Evolutionary conservation across 2,329 filamentous ascomycete species (phyloP), one percentile per base, ranked within the genome.

Genomic region (Simplicillium aogashimaense): DNA sequence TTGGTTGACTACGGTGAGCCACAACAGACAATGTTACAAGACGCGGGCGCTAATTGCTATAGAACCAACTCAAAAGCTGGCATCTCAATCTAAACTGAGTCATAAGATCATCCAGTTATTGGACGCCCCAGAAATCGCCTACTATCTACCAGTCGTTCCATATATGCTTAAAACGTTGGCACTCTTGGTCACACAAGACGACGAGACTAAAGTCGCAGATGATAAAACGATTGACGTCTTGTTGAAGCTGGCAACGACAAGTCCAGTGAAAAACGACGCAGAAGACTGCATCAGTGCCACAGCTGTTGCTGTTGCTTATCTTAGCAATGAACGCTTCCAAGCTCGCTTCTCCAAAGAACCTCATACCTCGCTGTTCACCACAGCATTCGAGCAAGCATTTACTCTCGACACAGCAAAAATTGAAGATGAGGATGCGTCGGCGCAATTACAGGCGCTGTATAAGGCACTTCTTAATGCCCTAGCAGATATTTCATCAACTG

Each of bases 1-100:
- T 69, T 76, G 40, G 67, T 81, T 12, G 78, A 82, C 52, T 81
- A 78, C 51, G 74, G 76, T 80, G 53, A 58, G 66, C 7, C 7
- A 54, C 25, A 18, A 9, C 1, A 7, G 2, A 18, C 20, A 5
- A 25, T 9, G 6, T 25, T 25, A 25, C 9, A 25, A 25, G 20
- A 25, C 9, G 9, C 5, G 20, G 9, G 9, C 20, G 20, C 20
- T 25, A 25, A 25, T 25, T 25, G 45, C 2, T 14, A 14, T 40
- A 81, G 76, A 74, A 47, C 70, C 73, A 4, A 74, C 76, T 13
- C 77, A 81, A 47, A 54, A 60, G 12, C 66, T 74, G 8, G 74
- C 74, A 11, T 76, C 69, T 9, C 58, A 74, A 44, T 68, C 67
- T 3, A 58, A 60, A 4, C 58, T 81, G 16, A 76, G 67, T 45